A percentile compares a stretch with the other conserved stretches of the same genome.
Evolutionary conservation across 441 rosid species (phyloP).

Genomic region (Iberis amara): DNA sequence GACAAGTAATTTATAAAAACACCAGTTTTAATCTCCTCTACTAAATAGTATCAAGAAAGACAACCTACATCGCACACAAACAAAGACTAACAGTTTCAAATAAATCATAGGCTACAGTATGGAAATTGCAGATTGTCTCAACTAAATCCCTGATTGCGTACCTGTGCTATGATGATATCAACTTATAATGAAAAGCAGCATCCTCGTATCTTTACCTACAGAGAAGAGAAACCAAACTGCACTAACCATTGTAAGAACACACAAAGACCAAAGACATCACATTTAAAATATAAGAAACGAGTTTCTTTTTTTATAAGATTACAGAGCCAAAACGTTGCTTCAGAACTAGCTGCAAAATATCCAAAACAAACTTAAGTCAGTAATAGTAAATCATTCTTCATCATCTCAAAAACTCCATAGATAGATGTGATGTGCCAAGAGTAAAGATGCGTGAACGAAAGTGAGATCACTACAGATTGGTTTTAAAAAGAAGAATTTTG

Average conservation of each 20-base stretch:
- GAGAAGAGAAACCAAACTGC: constrained; percentile 19
- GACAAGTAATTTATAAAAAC: no score
- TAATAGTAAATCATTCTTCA: constrained; percentile 14
- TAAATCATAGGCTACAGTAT: no score
- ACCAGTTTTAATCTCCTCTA: no score
- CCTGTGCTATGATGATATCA: constrained; percentile 10
- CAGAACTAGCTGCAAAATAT: constrained; percentile 34
- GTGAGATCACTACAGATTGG: constrained; percentile 16
- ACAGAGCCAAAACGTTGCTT: constrained; percentile 31
- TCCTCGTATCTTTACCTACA: constrained; percentile 20
- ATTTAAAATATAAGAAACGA: neutral
- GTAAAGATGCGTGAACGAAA: constrained; percentile 6
- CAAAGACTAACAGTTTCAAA: no score
- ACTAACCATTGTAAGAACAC: constrained; percentile 16
- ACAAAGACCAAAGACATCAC: neutral
- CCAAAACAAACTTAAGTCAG: constrained; percentile 31
- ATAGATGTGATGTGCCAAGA: constrained; percentile 1
- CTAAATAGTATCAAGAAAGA: no score
- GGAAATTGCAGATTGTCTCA: no score
- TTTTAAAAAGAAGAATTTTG: constrained; percentile 16
- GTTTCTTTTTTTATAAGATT: neutral
- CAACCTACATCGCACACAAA: no score
- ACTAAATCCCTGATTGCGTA: neutral
- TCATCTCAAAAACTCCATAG: constrained; percentile 11
- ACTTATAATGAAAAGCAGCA: neutral